phyloP scores from a whole-genome alignment of 805 yeast genomes.

The Ascoidea asiatica region DNA sequence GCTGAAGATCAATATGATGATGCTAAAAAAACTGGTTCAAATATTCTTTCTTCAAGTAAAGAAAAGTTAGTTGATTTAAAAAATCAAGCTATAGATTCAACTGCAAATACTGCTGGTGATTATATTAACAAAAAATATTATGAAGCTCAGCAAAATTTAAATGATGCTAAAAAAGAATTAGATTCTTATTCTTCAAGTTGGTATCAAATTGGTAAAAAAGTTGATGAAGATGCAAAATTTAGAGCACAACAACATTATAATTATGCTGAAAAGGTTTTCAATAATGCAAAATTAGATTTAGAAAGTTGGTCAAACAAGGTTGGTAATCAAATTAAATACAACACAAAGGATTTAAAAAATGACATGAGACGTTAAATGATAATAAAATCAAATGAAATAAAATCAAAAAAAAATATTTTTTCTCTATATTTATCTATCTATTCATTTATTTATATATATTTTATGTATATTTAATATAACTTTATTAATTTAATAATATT shows the following conservation, averaged over 20 bases:
- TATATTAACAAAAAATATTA: no score
- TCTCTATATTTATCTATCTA: not conserved
- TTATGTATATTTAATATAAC: constrained; percentile 1
- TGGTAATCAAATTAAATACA: no score
- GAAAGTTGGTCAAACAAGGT: not conserved
- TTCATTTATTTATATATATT: no score
- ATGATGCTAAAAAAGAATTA: not conserved
- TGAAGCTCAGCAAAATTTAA: not conserved
- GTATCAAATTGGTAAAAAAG: not conserved
- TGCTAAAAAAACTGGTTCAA: no score
- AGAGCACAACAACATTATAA: not conserved
- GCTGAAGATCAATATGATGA: not conserved
- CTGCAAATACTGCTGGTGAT: not conserved
- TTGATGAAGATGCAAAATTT: not conserved
- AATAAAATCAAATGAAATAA: not conserved
- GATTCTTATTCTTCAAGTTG: not conserved
- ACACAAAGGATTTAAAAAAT: no score
- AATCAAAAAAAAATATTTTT: no score
- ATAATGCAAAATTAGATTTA: not conserved
- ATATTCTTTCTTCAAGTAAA: not conserved
- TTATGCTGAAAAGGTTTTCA: not conserved
- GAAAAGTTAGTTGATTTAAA: not conserved
- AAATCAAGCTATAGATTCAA: not conserved
- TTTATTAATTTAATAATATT: constrained; percentile 16
- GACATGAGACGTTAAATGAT: not conserved